Base-by-base conservation (phyloP, 2,329 filamentous ascomycete species). In the Fusarium sp. region DNA sequence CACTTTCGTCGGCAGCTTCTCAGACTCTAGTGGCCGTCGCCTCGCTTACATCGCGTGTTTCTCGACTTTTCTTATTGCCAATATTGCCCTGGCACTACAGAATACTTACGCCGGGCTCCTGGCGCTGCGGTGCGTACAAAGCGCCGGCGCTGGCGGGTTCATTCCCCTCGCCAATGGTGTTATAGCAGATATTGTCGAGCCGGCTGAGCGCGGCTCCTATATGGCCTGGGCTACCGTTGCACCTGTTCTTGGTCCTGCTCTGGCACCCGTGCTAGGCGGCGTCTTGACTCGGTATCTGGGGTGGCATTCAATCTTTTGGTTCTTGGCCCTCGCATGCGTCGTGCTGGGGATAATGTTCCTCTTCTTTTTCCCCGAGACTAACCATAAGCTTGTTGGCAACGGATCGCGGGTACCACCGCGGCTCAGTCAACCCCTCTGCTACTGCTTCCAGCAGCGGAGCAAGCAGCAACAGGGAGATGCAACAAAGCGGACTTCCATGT, bases 271-370 rank as follows among this genome's bases (percentile, higher is more conserved):
- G n/a, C 29, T 49, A 9, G 46, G n/a, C 10, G 45, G 45, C 10
- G 27, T 31, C 14, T 47, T 47, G 14, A 47, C 45, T 22, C 20
- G 20, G 0, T 47, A 47, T 17, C 45, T 31, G 15, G 27, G 20
- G 4, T 47, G 27, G 45, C 46, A 35, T 35, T 49, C 29, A 3
- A 49, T 49, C 11, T 49, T 49, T 35, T 35, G 29, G 46, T 49
- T 35, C 11, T 17, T 49, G n/a, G 46, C n/a, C 8, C 25, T 35
- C 2, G 15, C 29, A 17, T 35, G 46, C 11, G 7, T n/a, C 5
- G n/a, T 49, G 0, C n/a, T 33, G 1, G 46, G 10, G 2, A 11
- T 47, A 4, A 3, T 22, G 0, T 18, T 49, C n/a, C 10, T 33
- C 5, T 49, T 31, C 4, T 12, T 49, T 7, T 49, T 49, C 15